Evolutionary conservation across 148 eudicot genomes (phyloP), one percentile per base, ranked within the genome.

Genomic region (Rhododendron vialii): DNA sequence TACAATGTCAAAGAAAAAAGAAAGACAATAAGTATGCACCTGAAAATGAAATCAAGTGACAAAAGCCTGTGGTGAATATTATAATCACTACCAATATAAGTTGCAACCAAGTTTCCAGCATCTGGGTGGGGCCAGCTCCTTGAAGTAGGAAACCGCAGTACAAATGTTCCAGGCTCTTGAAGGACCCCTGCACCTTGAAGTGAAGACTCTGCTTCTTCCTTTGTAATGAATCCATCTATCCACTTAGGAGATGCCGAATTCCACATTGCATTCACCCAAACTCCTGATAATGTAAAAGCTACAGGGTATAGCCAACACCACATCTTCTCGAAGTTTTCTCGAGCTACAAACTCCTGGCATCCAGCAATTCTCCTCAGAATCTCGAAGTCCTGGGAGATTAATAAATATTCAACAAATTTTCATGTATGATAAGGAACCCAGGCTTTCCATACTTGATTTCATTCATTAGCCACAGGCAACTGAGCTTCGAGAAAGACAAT

Each of bases 91-190:
- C 94, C 94, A 80, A 97, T 90, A 86, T 97, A 97, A 84, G 98
- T 95, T 47, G 91, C 96, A 30, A 97, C 92, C 84, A 94, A 90
- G 88, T 93, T 93, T 74, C 98, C 99, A 84, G 98, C 98, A 92
- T 97, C 99, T 17, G 98, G 98, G 85, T 97, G 99, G 85, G 99
- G 99, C 99, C 99, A 97, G 89, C 96, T 93, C 86, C 99, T 93
- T 43, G 99, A 91, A 48, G 99, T 91, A 24, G 99, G 99, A 88
- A 97, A 97, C 35, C 99, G 92, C 82, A 97, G 90, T 38, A 97
- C 90, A 89, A 95, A 97, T 75, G 98, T 94, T 78, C 99, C 99
- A 17, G 99, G 96, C 28, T 90, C 95, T 87, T 89, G 94, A 88
- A 91, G 85, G 63, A 90, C 93, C 77, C 85, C 86, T 1, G 89